Evolutionary conservation across 208 protist genomes (phyloP).

Genomic region (Crithidia bombi): DNA sequence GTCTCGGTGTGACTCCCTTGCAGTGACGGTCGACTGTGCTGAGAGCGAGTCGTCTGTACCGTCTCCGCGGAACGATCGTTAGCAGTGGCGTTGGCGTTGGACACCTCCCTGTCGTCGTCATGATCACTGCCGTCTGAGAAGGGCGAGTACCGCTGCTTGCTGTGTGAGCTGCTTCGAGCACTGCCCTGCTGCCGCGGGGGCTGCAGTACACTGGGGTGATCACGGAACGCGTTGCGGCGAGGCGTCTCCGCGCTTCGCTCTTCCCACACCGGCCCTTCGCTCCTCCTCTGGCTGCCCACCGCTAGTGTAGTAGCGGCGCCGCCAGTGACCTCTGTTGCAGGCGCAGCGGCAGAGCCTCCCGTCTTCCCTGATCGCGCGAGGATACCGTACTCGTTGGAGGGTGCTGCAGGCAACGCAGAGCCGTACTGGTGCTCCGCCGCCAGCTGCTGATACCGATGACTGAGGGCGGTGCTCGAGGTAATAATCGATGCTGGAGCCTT

Average conservation of each 20-base stretch:
- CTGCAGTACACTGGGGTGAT: neutral
- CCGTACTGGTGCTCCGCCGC: slow-evolving; percentile 30
- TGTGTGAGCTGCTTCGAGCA: neutral
- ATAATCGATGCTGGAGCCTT: neutral
- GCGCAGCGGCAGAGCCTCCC: neutral
- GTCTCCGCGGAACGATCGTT: neutral
- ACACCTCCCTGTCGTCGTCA: neutral
- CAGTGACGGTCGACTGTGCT: neutral
- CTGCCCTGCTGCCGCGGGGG: neutral
- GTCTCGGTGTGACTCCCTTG: neutral
- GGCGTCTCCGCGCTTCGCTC: neutral
- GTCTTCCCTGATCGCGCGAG: too few relatives aligned
- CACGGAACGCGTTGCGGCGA: neutral
- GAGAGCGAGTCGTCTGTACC: neutral
- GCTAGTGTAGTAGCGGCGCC: too few relatives aligned
- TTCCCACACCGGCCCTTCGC: too few relatives aligned
- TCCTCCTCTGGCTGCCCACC: too few relatives aligned
- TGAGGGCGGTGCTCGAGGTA: neutral
- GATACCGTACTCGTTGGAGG: too few relatives aligned
- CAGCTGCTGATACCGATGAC: slow-evolving; percentile 15
- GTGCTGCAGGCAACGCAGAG: neutral
- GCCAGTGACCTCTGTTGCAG: neutral
- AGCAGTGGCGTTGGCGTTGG: neutral
- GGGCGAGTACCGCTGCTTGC: neutral
- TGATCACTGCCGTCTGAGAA: neutral